Evolutionary conservation across 768 basidiomycete genomes (phyloP), one percentile per base, ranked within the genome.

Genomic region (Leucosporidium yakuticum): DNA sequence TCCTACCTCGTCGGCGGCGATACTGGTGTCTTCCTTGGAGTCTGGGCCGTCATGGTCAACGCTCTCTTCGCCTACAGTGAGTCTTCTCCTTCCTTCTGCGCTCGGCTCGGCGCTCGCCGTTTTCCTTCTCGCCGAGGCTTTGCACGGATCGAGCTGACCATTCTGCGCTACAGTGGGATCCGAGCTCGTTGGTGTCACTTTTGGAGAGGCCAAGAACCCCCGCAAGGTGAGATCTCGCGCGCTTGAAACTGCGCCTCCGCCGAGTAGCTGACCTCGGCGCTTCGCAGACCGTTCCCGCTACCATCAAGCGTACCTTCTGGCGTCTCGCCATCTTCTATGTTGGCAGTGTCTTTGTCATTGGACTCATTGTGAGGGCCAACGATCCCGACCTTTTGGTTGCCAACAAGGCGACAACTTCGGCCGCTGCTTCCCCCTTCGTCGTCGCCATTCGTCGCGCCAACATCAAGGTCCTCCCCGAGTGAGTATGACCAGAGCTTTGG

Each of bases 311-410:
- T 12, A 85, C 86, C 25, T 87, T 86, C 77, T 80, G 85, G 69
- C 83, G 91, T 71, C 90, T 96, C 73, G 82, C 91, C 21, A 79
- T 20, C 44, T 47, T 53, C 34, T 60, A 60, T 34, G 31, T 34
- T 25, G 36, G 54, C 6, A 5, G 14, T 0, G 21, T 68, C 29
- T 68, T 71, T 54, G 62, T 71, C 34, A 61, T 71, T 36, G 67
- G 91, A 55, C 80, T 92, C 1, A 84, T 95, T 55, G 88, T 91
- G 29, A 88, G 89, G 1, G 90, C 84, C 50, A 87, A 83, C 75
- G 82, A 87, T 65, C 69, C 64, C 86, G 87, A 3, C 89, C 89
- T 53, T 89, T n/a, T 69, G 49, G 62, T 49, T 8, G 64, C 65
- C 12, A 69, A 62, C 56, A 68, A 67, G 27, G 34, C 49, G 11